Percentiles rank a stretch among this genome's conserved stretches.
These are phyloP conservation scores for Acer campestre DNA, from an alignment of 345 rosid genomes.

Conservation along the genomic window DNA sequence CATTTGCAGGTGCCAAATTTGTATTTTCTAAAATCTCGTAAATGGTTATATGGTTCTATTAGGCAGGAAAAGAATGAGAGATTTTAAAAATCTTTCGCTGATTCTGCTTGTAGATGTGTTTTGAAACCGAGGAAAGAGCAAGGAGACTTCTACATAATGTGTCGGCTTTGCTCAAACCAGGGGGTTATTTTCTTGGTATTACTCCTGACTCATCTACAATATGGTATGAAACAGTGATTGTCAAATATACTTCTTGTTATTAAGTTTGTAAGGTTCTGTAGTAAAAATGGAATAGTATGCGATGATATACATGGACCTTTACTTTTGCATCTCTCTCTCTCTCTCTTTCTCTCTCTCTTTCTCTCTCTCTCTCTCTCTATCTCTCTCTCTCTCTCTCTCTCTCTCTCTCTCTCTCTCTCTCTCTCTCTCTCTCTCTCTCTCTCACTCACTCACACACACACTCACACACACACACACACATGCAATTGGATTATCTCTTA, in stretches of 20 bases:
- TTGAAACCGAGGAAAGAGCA: slow-evolving; percentile 92
- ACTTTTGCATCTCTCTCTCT: too few species aligned
- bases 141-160: slow-evolving; percentile 83
- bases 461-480: too few species aligned
- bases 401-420: too few species aligned
- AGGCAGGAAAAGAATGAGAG: slow-evolving; percentile 6
- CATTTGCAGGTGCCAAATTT: slow-evolving; percentile 73
- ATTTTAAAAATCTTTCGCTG: neutral
- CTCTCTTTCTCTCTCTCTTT: too few species aligned
- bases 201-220: slow-evolving; percentile 98
- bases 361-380: too few species aligned
- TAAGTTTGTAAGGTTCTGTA: neutral
- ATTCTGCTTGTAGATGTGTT: slow-evolving; percentile 62
- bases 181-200: slow-evolving; percentile 95
- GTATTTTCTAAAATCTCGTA: neutral
- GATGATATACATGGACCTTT: too few species aligned
- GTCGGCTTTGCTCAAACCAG: slow-evolving; percentile 81
- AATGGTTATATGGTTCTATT: neutral
- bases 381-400: too few species aligned
- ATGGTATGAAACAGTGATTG: slow-evolving; percentile 66
- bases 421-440: too few species aligned
- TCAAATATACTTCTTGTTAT: neutral
- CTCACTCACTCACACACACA: too few species aligned
- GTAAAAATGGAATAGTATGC: too few species aligned
- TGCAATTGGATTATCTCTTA: too few species aligned